Conservation (phyloP, 768 basidiomycete genomes). For the Phaeolepiota aurea region DNA sequence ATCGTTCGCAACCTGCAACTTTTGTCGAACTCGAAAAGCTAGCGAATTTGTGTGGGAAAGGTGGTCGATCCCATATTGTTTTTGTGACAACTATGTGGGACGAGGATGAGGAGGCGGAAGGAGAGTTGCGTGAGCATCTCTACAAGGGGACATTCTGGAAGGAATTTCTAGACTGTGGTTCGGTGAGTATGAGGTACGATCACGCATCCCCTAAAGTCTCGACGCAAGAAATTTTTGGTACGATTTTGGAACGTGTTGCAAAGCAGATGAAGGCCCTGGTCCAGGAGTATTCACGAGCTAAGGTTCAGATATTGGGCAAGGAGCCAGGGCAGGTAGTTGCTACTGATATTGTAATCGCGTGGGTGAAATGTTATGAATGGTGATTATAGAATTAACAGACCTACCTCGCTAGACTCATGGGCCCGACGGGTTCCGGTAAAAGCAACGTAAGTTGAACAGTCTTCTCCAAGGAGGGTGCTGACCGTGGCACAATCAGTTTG, state of each 20-base stretch:
- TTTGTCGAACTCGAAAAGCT: no score
- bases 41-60: no score
- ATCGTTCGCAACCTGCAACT: no score
- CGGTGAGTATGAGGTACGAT: neutral
- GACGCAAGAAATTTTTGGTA: neutral
- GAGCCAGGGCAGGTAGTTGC: neutral
- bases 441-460: conserved; percentile 1
- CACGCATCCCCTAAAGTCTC: no score
- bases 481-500: neutral
- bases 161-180: neutral
- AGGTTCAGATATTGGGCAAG: neutral
- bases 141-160: neutral
- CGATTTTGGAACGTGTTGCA: neutral
- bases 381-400: neutral
- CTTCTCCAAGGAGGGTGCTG: neutral
- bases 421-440: conserved; percentile 2
- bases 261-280: neutral
- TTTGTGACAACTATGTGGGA: neutral
- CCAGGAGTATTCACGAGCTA: neutral
- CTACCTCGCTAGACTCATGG: neutral
- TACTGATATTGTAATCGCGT: neutral
- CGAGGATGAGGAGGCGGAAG: neutral
- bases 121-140: neutral
- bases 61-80: no score
- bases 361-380: neutral